Conservation (phyloP, 345 rosid genomes). For the Lenwebbia sp. region DNA sequence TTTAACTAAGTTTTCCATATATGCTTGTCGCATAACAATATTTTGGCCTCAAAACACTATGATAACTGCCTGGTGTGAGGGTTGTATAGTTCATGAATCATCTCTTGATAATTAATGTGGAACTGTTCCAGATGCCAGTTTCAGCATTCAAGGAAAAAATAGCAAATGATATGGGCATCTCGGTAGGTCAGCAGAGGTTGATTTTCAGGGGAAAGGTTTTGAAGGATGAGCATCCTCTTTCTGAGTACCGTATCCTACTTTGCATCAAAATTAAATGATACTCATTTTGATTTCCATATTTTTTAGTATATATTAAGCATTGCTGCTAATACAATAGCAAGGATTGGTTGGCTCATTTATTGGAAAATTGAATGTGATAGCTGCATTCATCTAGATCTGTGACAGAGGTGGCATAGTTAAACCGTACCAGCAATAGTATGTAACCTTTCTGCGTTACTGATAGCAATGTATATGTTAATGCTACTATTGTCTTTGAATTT, state of each 20-base stretch:
- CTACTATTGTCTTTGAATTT: neutral
- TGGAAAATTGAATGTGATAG: neutral
- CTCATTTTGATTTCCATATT: neutral
- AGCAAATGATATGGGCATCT: slow-evolving; percentile 57
- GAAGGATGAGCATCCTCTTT: slow-evolving; percentile 82
- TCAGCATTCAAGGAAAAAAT: slow-evolving; percentile 77
- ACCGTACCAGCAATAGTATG: neutral
- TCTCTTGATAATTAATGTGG: neutral
- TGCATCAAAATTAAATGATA: neutral
- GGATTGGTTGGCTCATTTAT: neutral
- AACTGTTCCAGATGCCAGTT: slow-evolving; percentile 56
- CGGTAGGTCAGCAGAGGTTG: slow-evolving; percentile 81
- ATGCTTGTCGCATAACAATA: neutral
- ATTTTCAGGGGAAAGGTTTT: slow-evolving; percentile 89
- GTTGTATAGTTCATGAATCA: neutral
- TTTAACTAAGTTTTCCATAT: neutral
- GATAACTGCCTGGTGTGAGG: neutral
- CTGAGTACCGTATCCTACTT: slow-evolving; percentile 82
- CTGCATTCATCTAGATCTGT: neutral
- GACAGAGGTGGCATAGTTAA: neutral
- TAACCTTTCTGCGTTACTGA: neutral
- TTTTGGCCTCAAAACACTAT: neutral
- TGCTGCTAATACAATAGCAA: neutral
- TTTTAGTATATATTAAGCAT: neutral
- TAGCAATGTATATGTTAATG: neutral